Evolutionary conservation across 2,329 filamentous ascomycete species (phyloP).

Genomic region (Penicillium digitatum): DNA sequence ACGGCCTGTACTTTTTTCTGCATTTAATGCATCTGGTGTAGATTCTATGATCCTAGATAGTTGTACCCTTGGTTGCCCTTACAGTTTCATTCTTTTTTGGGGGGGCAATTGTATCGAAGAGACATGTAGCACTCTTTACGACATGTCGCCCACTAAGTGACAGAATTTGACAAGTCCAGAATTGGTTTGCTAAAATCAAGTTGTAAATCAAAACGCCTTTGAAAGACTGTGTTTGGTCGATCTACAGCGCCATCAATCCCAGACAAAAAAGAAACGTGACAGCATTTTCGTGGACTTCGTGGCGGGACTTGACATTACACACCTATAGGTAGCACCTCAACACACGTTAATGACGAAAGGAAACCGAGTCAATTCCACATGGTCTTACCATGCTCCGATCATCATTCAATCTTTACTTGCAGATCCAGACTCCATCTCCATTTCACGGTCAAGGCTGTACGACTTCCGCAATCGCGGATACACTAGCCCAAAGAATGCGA

Average conservation of each 20-base stretch:
- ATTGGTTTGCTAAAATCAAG: background rate
- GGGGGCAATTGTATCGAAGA: too few species aligned
- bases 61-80: too few species aligned
- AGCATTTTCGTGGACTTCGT: background rate
- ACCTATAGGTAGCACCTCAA: background rate
- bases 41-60: too few species aligned
- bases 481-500: constrained; percentile 30
- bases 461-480: constrained; percentile 29
- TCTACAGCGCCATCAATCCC: background rate
- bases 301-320: background rate
- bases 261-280: background rate
- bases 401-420: background rate
- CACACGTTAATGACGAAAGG: background rate
- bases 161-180: background rate
- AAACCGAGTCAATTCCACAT: background rate
- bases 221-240: background rate
- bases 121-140: too few species aligned
- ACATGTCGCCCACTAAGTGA: background rate
- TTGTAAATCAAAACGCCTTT: background rate
- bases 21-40: too few species aligned
- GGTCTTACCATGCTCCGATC: background rate
- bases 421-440: background rate
- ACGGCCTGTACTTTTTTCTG: too few species aligned
- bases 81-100: too few species aligned
- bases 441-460: constrained; percentile 2